Percentiles rank a stretch among this genome's conserved stretches.
These are phyloP conservation scores for Malassezia dermatis DNA, from an alignment of 1,284 basidiomycete species.

Conservation along the genomic window DNA sequence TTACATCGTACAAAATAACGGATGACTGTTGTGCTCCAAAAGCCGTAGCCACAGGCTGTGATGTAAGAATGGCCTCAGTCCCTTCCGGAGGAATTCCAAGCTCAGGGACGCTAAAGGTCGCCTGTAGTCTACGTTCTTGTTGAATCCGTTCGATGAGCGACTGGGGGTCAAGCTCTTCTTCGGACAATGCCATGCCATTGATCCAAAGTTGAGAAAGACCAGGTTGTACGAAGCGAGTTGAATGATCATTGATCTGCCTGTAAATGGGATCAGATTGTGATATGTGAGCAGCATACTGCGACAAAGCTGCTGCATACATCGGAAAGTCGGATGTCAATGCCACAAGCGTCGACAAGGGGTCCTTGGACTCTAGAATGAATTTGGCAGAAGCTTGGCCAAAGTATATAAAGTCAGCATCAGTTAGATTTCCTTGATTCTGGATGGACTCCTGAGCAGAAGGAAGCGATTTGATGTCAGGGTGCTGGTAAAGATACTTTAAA, in stretches of 20 bases:
- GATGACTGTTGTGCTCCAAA: slow-evolving; percentile 50
- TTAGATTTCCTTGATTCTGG: slow-evolving; percentile 9
- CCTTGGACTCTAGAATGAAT: slow-evolving; percentile 24
- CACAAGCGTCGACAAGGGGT: slow-evolving; percentile 34
- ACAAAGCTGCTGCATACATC: slow-evolving; percentile 24
- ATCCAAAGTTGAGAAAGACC: slow-evolving; percentile 38
- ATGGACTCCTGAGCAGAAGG: slow-evolving; percentile 1
- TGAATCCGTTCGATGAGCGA: slow-evolving; percentile 51
- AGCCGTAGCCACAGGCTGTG: slow-evolving; percentile 19
- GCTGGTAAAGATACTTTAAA: not conserved
- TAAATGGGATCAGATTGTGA: slow-evolving; percentile 18
- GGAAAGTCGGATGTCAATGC: slow-evolving; percentile 43
- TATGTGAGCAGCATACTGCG: slow-evolving; percentile 17
- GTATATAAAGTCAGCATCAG: slow-evolving; percentile 16
- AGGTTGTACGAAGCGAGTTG: not conserved
- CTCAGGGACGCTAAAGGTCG: slow-evolving; percentile 53
- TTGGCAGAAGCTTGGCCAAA: slow-evolving; percentile 28
- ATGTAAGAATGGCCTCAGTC: slow-evolving; percentile 59
- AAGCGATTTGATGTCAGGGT: not conserved
- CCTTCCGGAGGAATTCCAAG: slow-evolving; percentile 59
- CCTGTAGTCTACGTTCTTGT: slow-evolving; percentile 62
- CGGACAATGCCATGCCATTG: slow-evolving; percentile 26
- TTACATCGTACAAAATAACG: slow-evolving; percentile 37
- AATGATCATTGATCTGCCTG: slow-evolving; percentile 18
- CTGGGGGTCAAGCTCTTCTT: slow-evolving; percentile 24